A percentile compares a stretch with the other conserved stretches of the same genome.
phyloP scores from a whole-genome alignment of 2,329 filamentous ascomycete species.

The Pseudomassariella vexata region DNA sequence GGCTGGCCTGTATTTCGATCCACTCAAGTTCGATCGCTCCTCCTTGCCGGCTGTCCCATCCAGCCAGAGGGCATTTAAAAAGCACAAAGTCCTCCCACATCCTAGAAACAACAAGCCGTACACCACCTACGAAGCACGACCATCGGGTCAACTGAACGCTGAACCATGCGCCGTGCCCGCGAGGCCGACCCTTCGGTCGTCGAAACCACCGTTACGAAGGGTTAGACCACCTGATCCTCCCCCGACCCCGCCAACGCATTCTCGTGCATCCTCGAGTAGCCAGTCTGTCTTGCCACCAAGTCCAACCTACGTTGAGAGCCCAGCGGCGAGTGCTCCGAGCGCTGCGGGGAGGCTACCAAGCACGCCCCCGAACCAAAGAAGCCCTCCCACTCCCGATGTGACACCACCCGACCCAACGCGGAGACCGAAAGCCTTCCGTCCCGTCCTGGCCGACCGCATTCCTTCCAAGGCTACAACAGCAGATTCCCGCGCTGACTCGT shows the following conservation, averaged over 20 bases:
- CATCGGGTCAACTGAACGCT: constrained; percentile 9
- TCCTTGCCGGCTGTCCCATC: constrained; percentile 15
- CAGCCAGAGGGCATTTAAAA: constrained; percentile 26
- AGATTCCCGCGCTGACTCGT: constrained; percentile 63
- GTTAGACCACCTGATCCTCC: constrained; percentile 46
- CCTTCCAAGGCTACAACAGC: constrained; percentile 46
- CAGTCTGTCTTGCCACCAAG: constrained; percentile 38
- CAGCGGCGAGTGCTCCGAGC: constrained; percentile 31
- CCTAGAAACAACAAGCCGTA: constrained; percentile 21
- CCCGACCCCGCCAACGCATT: constrained; percentile 59
- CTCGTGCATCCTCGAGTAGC: constrained; percentile 49
- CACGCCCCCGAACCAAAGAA: constrained; percentile 60
- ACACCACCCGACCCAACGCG: constrained; percentile 57
- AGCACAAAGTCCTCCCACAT: constrained; percentile 32
- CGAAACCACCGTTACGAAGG: constrained; percentile 35
- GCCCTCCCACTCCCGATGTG: constrained; percentile 69
- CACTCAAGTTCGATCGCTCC: constrained; percentile 14
- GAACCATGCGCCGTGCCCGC: no score
- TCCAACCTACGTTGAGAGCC: constrained; percentile 31
- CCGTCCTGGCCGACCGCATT: constrained; percentile 40
- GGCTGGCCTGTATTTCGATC: constrained; percentile 23
- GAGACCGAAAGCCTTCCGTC: constrained; percentile 39
- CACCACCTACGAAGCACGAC: constrained; percentile 5
- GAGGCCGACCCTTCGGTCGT: no score
- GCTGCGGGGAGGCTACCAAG: constrained; percentile 34